Percentiles rank a stretch among this genome's conserved stretches.
phyloP scores from a whole-genome alignment of 164 flowering plant species.

The Vitis rupestris region DNA sequence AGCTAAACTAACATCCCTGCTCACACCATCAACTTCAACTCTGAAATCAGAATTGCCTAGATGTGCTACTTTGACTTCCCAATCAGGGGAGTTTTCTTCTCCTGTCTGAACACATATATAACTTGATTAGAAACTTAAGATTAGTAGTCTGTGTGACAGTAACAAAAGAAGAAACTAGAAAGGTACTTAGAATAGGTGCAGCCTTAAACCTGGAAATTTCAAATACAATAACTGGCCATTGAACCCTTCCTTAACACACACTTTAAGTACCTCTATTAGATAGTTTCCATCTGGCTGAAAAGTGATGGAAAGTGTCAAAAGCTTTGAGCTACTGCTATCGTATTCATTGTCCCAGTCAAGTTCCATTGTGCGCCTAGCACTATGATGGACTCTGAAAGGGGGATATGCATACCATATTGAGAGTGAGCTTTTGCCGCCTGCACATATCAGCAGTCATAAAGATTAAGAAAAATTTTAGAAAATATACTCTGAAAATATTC shows the following conservation, averaged over 20 bases:
- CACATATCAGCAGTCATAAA: slow-evolving; percentile 9
- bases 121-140: not conserved
- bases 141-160: not conserved
- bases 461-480: slow-evolving; percentile 6
- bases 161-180: not conserved
- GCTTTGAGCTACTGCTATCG: slow-evolving; percentile 33
- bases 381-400: slow-evolving; percentile 84
- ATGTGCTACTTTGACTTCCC: slow-evolving; percentile 49
- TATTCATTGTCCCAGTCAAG: slow-evolving; percentile 70
- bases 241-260: slow-evolving; percentile 1
- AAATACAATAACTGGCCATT: slow-evolving; percentile 5
- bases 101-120: slow-evolving; percentile 34
- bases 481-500: slow-evolving; percentile 2
- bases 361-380: slow-evolving; percentile 59
- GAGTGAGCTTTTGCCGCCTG: slow-evolving; percentile 40
- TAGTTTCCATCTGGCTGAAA: slow-evolving; percentile 69
- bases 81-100: slow-evolving; percentile 34
- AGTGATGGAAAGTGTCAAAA: slow-evolving; percentile 41
- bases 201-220: not conserved
- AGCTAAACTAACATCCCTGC: slow-evolving; percentile 54
- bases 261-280: slow-evolving; percentile 61
- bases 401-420: slow-evolving; percentile 83
- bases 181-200: not conserved
- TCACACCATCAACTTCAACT: slow-evolving; percentile 68
- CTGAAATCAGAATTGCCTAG: slow-evolving; percentile 51